Evolutionary conservation across 2,329 filamentous ascomycete genomes (phyloP), one percentile per base, ranked within the genome.

Genomic region (Colletotrichum sp.): DNA sequence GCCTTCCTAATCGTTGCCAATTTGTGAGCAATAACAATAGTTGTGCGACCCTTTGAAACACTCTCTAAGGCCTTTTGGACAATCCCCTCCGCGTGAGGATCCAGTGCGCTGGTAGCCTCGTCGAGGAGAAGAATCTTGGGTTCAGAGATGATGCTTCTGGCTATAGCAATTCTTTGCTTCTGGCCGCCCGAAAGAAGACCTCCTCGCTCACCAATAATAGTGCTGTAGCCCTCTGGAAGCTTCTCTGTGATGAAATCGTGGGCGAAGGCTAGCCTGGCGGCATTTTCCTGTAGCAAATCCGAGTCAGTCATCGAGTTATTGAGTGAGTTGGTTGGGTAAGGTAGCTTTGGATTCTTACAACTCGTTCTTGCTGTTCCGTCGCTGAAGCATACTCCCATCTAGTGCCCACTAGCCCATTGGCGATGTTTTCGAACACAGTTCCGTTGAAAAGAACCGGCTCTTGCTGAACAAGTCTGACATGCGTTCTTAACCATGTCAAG

Each of bases 91-190:
- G 86, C 82, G 16, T 87, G 82, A 1, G 84, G 81, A 64, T 86
- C 84, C 28, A 87, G 80, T 11, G 92, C 91, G 63, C 89, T 91
- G 0, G 92, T 94, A 2, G 92, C 92, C 82, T 94, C 92, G 78
- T 94, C 92, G 2, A 94, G 84, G 19, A 94, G 89, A 3, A 94
- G 85, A 28, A 94, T 91, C 2, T 86, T 85, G 0, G 92, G 92
- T 59, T 91, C 84, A 25, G 90, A 89, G 32, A 94, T 85, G 68
- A 94, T 91, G 59, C 90, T 91, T 30, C 92, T 87, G 4, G 92
- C 92, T 73, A 94, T 94, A 1, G 92, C 90, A 15, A 94, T 86
- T 19, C 92, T 87, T 79, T 94, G 92, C 48, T 91, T 88, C 79
- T 94, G 92, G 3, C 92, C 92, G 28, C 92, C 92, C n/a, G 81